Percentiles rank a stretch among this genome's conserved stretches.
Evolutionary conservation across 2,329 filamentous ascomycete genomes (phyloP).

Genomic region (Hypoxylon sp.): DNA sequence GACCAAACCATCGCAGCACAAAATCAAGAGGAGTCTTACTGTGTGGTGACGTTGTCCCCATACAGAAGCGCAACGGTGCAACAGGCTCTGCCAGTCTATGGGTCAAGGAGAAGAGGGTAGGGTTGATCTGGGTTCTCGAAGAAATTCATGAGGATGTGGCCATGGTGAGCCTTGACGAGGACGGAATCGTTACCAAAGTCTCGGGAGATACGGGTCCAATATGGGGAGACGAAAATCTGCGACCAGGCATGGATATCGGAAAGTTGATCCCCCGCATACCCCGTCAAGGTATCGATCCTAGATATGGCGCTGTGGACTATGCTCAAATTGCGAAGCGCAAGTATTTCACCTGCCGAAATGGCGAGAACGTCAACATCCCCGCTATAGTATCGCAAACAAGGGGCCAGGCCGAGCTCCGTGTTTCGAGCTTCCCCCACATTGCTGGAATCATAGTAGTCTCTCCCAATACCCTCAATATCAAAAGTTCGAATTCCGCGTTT

Average conservation of each 20-base stretch:
- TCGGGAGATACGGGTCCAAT: conserved; percentile 86
- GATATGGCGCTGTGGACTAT: conserved; percentile 82
- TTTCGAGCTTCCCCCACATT: conserved; percentile 97
- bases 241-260: conserved; percentile 80
- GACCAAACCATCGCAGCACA: conserved; percentile 75
- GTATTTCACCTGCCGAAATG: conserved; percentile 88
- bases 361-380: conserved; percentile 84
- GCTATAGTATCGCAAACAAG: conserved; percentile 83
- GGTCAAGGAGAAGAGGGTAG: conserved; percentile 97
- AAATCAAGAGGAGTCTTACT: conserved; percentile 91
- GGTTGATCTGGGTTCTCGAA: conserved; percentile 97
- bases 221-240: conserved; percentile 81
- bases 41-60: conserved; percentile 98
- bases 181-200: conserved; percentile 78
- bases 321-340: conserved; percentile 78
- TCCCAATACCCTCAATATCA: conserved; percentile 82
- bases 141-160: conserved; percentile 97
- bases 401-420: conserved; percentile 78
- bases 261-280: conserved; percentile 87
- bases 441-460: conserved; percentile 95
- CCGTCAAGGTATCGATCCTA: conserved; percentile 78
- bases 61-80: conserved; percentile 93
- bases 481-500: conserved; percentile 95
- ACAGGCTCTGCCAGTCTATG: conserved; percentile 95
- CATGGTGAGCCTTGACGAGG: conserved; percentile 80